phyloP scores from a whole-genome alignment of 345 rosid genomes.

The Theobroma cacao region DNA sequence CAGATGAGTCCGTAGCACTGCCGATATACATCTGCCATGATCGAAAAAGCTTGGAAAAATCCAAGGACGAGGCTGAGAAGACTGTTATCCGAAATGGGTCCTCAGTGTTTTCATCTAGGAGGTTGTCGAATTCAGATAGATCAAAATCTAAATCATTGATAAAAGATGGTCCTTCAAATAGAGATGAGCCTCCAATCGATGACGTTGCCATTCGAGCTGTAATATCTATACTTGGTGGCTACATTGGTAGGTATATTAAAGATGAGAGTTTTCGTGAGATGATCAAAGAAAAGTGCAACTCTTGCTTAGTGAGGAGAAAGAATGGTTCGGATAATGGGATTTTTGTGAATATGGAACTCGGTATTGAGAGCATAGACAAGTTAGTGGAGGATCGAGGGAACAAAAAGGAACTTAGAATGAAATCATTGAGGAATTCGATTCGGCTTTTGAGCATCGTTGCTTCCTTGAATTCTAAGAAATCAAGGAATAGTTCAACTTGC shows the following conservation, averaged over 20 bases:
- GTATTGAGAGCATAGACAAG: constrained; percentile 39
- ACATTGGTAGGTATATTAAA: constrained; percentile 39
- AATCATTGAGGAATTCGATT: constrained; percentile 34
- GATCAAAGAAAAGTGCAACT: constrained; percentile 37
- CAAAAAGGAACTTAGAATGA: constrained; percentile 24
- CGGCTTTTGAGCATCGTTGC: constrained; percentile 41
- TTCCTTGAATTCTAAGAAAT: constrained; percentile 38
- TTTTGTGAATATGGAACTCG: constrained; percentile 36
- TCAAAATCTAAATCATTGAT: constrained; percentile 9
- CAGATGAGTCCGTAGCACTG: constrained; percentile 18
- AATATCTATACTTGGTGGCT: constrained; percentile 53
- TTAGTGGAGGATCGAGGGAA: constrained; percentile 26
- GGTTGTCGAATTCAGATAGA: constrained; percentile 24
- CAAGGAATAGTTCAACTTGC: constrained; percentile 33
- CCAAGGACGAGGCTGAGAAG: constrained; percentile 14
- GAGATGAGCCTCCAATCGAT: constrained; percentile 45
- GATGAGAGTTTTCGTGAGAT: constrained; percentile 40
- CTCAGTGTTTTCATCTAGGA: constrained; percentile 26
- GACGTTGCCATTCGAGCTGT: constrained; percentile 47
- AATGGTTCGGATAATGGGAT: constrained; percentile 25
- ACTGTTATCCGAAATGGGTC: constrained; percentile 21
- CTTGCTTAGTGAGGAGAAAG: constrained; percentile 32
- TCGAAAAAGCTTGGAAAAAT: constrained; percentile 17
- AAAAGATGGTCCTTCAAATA: neutral
- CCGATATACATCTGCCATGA: constrained; percentile 46